Base-by-base conservation (phyloP, 352 stramenopile species). In the Globisporangium lucens region DNA sequence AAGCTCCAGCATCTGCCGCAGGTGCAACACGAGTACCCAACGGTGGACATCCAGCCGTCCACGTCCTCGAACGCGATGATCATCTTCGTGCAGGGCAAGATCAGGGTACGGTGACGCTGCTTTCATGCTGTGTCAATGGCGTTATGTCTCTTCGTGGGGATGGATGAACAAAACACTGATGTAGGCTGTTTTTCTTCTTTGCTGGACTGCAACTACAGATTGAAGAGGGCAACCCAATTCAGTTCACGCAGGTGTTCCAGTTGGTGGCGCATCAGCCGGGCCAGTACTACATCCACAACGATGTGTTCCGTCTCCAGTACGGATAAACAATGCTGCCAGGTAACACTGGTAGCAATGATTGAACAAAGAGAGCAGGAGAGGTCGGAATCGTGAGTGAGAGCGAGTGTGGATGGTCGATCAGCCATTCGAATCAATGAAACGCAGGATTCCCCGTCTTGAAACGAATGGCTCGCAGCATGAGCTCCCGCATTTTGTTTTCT, bases 161-260 rank as follows among this genome's bases (percentile, higher is more conserved):
- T 30, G n/a, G n/a, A 24, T 24, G 24, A 22, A 58, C n/a, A 30
- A 38, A 59, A 6, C 24, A 41, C 53, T 59, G 3, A n/a, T 36
- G 12, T 43, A 17, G 10, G 2, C 22, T 12, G 43, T 17, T 38
- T 9, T n/a, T 20, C 52, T 13, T 65, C 8, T 38, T 58, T 33
- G 68, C 29, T 60, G 53, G 10, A 46, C 17, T 7, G 29, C 65
- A 8, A 30, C 41, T 7, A 22, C 63, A 95, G 80, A 98, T 99
- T 78, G 95, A 97, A 38, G 90, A 90, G 46, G 95, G 93, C 73
- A 97, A 95, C 72, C 93, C 93, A 33, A 86, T 99, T 59, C 94
- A 98, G 71, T 99, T 98, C 84, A 98, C 94, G 74, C 93, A 99
- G 73, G 91, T 98, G 27, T 99, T 99, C 77, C 95, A 99, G 78